Percentiles rank a stretch among this genome's conserved stretches.
These are phyloP conservation scores for Termitomyces sp. DNA, from an alignment of 768 basidiomycete genomes.

Conservation along the genomic window DNA sequence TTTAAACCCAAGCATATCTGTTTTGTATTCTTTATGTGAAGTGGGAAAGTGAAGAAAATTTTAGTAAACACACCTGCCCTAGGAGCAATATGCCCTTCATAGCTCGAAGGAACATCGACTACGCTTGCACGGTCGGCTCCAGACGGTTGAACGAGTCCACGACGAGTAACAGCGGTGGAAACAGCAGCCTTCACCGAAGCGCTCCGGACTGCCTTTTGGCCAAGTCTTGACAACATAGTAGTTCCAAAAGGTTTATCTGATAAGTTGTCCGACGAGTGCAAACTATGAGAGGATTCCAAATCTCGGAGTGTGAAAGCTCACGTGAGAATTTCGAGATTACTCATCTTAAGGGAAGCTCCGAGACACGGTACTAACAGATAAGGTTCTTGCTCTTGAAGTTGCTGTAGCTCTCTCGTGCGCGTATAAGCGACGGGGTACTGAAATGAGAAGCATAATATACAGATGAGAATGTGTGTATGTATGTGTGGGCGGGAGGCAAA, in stretches of 20 bases:
- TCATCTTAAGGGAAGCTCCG: no score
- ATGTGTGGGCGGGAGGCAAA: no score
- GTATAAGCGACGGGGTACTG: no score
- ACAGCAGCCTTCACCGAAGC: constrained; percentile 27
- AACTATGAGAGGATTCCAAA: background rate
- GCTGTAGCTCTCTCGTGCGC: no score
- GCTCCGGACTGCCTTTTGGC: constrained; percentile 35
- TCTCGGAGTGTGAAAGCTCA: background rate
- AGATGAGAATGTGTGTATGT: no score
- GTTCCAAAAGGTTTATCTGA: constrained; percentile 17
- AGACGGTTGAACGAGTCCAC: constrained; percentile 79
- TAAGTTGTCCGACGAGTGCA: constrained; percentile 1
- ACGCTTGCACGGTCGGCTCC: constrained; percentile 80
- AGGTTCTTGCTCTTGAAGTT: no score
- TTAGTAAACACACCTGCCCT: constrained; percentile 49
- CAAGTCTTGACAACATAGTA: constrained; percentile 58
- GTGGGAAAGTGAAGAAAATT: background rate
- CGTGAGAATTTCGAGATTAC: background rate
- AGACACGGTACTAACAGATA: no score
- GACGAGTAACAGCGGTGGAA: constrained; percentile 29
- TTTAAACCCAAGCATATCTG: constrained; percentile 91
- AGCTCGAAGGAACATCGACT: constrained; percentile 74
- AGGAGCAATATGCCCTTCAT: constrained; percentile 68
- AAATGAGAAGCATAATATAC: no score
- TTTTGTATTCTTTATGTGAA: background rate